Evolutionary conservation across 2,329 filamentous ascomycete genomes (phyloP), one percentile per base, ranked within the genome.

Genomic region (Botryotinia narcissicola): DNA sequence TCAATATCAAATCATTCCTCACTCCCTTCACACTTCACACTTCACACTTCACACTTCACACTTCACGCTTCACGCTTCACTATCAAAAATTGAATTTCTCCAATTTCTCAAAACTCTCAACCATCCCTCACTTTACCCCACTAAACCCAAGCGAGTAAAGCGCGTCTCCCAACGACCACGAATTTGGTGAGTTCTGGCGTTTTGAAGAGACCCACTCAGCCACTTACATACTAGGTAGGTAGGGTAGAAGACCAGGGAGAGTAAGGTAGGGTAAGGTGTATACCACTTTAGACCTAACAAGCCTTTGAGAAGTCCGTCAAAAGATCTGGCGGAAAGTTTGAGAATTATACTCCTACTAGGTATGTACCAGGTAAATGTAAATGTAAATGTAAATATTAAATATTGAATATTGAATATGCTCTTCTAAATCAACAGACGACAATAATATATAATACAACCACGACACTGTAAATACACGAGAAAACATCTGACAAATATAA

Each of bases 131-230:
- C 20, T 12, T 10, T 1, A 32, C 48, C 29, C 35, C 48, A 32
- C 66, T 57, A 68, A 68, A 6, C 66, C 66, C 9, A 42, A 68
- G 25, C 48, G 25, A 57, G 66, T 57, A 57, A 68, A 68, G 66
- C 22, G 66, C 48, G 66, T 68, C 48, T 68, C 66, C 66, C 66
- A 68, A 68, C 64, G 48, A 68, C 10, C 64, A 68, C 64, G 46
- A 68, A 57, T 57, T 54, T 68, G 64, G n/a, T 68, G 46, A 68
- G 64, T 10, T 64, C 61, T 44, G 44, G 29, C 42, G 22, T 37
- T 29, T 29, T 25, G 10, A 10, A 66, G 5, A 16, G 61, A 64
- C 40, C 61, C 61, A 64, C 61, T 40, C 25, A 10, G 37, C 37
- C 37, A 16, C 25, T 62, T 40, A 1, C 37, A 62, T 9, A n/a